Evolutionary conservation across 352 stramenopile species (phyloP).

Genomic region (Pythium vanterpoolii): DNA sequence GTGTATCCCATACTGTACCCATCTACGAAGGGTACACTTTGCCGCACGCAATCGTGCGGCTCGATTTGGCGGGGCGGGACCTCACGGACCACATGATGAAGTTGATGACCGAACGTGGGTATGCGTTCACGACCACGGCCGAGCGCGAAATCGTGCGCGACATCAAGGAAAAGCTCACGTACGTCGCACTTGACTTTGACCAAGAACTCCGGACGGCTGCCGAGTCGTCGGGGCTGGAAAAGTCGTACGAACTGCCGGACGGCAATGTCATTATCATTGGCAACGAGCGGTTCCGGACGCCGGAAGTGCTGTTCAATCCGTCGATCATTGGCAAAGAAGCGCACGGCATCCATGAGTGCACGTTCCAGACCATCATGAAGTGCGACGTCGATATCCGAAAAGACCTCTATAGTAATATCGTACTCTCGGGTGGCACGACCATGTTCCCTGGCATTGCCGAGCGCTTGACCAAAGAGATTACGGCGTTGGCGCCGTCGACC

Average conservation of each 20-base stretch:
- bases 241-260: slow-evolving; percentile 93
- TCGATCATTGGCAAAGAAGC: slow-evolving; percentile 88
- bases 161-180: slow-evolving; percentile 87
- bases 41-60: slow-evolving; percentile 72
- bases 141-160: slow-evolving; percentile 85
- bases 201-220: slow-evolving; percentile 82
- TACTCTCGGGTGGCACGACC: slow-evolving; percentile 92
- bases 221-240: slow-evolving; percentile 68
- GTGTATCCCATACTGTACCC: slow-evolving; percentile 81
- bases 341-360: slow-evolving; percentile 66
- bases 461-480: slow-evolving; percentile 92
- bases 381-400: slow-evolving; percentile 87
- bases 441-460: slow-evolving; percentile 93
- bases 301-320: slow-evolving; percentile 93
- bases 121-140: slow-evolving; percentile 86
- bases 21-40: slow-evolving; percentile 82
- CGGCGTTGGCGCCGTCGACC: slow-evolving; percentile 83
- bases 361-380: slow-evolving; percentile 65
- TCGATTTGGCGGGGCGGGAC: slow-evolving; percentile 79
- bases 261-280: slow-evolving; percentile 94
- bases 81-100: slow-evolving; percentile 76
- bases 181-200: slow-evolving; percentile 37
- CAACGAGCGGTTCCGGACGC: slow-evolving; percentile 90
- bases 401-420: slow-evolving; percentile 94
- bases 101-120: slow-evolving; percentile 63